A percentile compares a stretch with the other conserved stretches of the same genome.
Conservation (phyloP, 768 basidiomycete species). For the Amanita rubescens region DNA sequence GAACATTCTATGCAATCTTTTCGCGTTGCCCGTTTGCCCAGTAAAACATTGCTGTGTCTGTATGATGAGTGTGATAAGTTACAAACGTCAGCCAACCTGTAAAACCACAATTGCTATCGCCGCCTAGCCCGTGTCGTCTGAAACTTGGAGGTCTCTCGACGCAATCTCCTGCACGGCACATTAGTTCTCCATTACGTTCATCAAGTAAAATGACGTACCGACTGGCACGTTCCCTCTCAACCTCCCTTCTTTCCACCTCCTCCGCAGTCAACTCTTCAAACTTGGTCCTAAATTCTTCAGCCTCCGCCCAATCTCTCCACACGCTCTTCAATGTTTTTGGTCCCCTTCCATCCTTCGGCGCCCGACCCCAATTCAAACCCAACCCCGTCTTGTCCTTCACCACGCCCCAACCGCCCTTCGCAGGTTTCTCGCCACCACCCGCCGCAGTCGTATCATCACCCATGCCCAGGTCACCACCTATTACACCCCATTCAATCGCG, state of each 20-base stretch:
- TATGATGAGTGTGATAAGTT: neutral
- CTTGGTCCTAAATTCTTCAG: slow-evolving; percentile 82
- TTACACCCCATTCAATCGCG: slow-evolving; percentile 88
- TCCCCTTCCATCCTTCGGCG: slow-evolving; percentile 71
- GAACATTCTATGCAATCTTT: no score
- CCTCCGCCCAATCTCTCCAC: slow-evolving; percentile 94
- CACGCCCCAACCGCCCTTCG: slow-evolving; percentile 40
- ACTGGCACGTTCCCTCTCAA: slow-evolving; percentile 80
- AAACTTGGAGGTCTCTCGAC: slow-evolving; percentile 62
- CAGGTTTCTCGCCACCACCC: slow-evolving; percentile 18
- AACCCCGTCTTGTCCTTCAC: slow-evolving; percentile 80
- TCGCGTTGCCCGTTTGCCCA: no score
- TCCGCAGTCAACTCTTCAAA: slow-evolving; percentile 84
- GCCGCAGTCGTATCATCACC: slow-evolving; percentile 18
- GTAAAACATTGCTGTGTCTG: no score
- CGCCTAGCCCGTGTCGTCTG: slow-evolving; percentile 39
- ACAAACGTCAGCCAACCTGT: neutral
- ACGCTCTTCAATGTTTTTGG: slow-evolving; percentile 79
- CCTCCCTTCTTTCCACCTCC: slow-evolving; percentile 86
- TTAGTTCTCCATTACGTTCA: slow-evolving; percentile 1
- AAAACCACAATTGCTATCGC: slow-evolving; percentile 18
- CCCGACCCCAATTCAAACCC: slow-evolving; percentile 69
- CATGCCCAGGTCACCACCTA: slow-evolving; percentile 42
- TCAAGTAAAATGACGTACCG: slow-evolving; percentile 30
- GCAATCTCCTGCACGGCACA: slow-evolving; percentile 39